Evolutionary conservation across 305 asterid genomes (phyloP).

Genomic region (Rubia tinctorum): DNA sequence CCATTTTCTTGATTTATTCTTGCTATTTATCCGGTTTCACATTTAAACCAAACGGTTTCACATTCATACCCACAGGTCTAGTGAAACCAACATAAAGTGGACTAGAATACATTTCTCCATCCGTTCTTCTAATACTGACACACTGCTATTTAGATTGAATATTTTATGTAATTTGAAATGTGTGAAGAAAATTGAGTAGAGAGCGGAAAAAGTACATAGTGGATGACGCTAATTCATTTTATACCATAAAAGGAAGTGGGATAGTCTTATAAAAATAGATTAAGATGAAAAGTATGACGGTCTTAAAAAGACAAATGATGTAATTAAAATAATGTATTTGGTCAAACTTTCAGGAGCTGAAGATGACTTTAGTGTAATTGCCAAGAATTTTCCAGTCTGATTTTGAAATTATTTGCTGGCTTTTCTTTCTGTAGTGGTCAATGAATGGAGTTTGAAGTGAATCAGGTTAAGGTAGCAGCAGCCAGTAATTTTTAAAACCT

Average conservation of each 20-base stretch:
- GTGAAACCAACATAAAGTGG: not conserved
- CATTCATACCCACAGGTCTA: not conserved
- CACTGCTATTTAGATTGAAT: too few relatives aligned
- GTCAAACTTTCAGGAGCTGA: not conserved
- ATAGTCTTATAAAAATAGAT: too few relatives aligned
- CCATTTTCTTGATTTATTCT: not conserved
- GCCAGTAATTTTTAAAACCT: not conserved
- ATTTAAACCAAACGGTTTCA: not conserved
- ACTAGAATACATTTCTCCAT: too few relatives aligned
- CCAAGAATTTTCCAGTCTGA: not conserved
- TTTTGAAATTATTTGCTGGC: not conserved
- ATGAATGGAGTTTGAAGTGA: not conserved
- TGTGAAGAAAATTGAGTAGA: too few relatives aligned
- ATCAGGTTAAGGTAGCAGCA: not conserved
- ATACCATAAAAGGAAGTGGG: too few relatives aligned
- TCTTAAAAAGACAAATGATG: not conserved
- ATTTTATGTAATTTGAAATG: too few relatives aligned
- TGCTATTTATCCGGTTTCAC: not conserved
- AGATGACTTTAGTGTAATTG: not conserved
- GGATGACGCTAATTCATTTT: too few relatives aligned
- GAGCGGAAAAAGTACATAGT: too few relatives aligned
- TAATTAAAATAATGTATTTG: not conserved
- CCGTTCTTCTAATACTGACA: too few relatives aligned
- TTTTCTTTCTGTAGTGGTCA: not conserved
- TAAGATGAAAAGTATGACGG: not conserved